Base-by-base conservation (phyloP, 2,329 filamentous ascomycete genomes). In the Xylariaceae sp. region DNA sequence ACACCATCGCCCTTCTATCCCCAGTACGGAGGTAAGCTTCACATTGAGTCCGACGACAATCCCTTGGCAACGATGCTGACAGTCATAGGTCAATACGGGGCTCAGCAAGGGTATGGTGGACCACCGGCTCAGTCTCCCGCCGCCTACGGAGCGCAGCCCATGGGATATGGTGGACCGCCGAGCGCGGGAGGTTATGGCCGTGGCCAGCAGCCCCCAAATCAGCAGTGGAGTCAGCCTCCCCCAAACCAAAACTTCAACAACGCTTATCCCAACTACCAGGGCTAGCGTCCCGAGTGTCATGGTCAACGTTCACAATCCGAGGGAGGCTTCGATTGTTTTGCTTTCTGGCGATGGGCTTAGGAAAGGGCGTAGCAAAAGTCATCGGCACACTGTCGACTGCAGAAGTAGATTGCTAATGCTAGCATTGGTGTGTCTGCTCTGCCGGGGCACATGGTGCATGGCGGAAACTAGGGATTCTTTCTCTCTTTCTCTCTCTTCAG, bases 181-280 rank as follows among this genome's bases (percentile, higher is more conserved):
- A 94, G 87, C 68, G 87, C 88, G 63, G 89, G 88, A 65, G 89
- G 89, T 57, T 96, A 91, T 68, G 89, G 89, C 59, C 89, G 90
- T 68, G 89, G 88, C 61, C 81, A 84, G 63, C 78, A 80, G 66
- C 76, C 76, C 37, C 78, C 80, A 39, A 80, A 79, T 60, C 69
- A 75, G 58, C 79, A 81, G 65, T 82, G 80, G 80, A 70, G 72
- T 51, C 76, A 80, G 67, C 72, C 75, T 47, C 72, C 73, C 48
- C 74, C 74, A 22, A 75, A 75, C 51, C 80, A 83, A 68, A 81
- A 78, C 68, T 84, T 80, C 67, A 78, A 77, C 70, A 83, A 81
- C 63, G 82, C 81, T 55, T 86, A 84, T 68, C 77, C 78, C 60
- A 78, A 80, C 58, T 86, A 86, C 70, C 83, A 85, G 71, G 80